Evolutionary conservation across 371 early-diverging fungal genomes (phyloP).

Genomic region (Cokeromyces recurvatus): DNA sequence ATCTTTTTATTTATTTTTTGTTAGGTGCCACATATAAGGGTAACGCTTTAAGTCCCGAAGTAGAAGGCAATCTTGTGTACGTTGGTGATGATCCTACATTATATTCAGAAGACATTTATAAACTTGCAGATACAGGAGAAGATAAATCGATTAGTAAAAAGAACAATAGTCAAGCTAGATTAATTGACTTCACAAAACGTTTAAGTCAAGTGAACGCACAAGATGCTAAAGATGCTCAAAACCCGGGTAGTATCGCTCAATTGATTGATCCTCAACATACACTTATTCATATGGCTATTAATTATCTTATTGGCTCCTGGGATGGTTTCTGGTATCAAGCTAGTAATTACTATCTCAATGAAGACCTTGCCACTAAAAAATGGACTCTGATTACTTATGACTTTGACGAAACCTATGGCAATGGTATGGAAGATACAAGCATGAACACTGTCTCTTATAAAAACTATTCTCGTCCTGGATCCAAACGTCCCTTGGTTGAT

Average conservation of each 20-base stretch:
- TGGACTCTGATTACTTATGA: conserved; percentile 53
- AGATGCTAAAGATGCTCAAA: conserved; percentile 33
- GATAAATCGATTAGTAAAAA: conserved; percentile 16
- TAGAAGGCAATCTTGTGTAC: conserved; percentile 35
- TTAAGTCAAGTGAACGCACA: conserved; percentile 23
- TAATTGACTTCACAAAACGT: conserved; percentile 26
- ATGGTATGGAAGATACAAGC: conserved; percentile 25
- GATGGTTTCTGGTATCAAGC: conserved; percentile 51
- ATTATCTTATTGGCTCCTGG: conserved; percentile 45
- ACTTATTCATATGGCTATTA: conserved; percentile 43
- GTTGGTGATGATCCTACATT: conserved; percentile 33
- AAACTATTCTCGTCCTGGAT: conserved; percentile 31
- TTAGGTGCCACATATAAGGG: conserved; percentile 40
- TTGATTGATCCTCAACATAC: conserved; percentile 37
- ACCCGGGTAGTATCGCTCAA: conserved; percentile 29
- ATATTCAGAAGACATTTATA: conserved; percentile 39
- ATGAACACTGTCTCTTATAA: conserved; percentile 37
- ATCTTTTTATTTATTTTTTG: conserved; percentile 2
- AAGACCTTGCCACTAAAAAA: conserved; percentile 37
- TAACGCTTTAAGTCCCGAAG: conserved; percentile 22
- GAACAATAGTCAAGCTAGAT: conserved; percentile 16
- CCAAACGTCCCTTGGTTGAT: conserved; percentile 31
- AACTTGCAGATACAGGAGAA: conserved; percentile 31
- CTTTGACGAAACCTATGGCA: conserved; percentile 54
- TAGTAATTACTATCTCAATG: conserved; percentile 49